phyloP scores from a whole-genome alignment of 1,139 yeast genomes.

The Suhomyces coccinellae region DNA sequence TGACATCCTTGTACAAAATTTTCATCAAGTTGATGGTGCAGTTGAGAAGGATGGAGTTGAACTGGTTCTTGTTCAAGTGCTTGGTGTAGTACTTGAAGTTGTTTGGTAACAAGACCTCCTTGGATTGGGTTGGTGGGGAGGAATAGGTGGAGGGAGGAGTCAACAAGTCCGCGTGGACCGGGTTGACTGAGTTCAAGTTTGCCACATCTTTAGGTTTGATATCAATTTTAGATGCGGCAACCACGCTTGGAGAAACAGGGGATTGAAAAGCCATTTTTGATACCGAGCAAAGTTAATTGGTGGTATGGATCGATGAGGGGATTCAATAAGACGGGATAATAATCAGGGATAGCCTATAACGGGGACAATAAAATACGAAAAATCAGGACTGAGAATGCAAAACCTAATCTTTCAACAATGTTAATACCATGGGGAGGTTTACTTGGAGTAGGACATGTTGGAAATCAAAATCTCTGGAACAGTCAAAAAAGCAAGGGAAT shows the following conservation, averaged over 20 bases:
- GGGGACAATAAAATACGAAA: slow-evolving; percentile 6
- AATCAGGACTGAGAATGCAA: background rate
- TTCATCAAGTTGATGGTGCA: slow-evolving; percentile 40
- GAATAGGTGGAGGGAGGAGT: slow-evolving; percentile 21
- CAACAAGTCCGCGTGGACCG: slow-evolving; percentile 12
- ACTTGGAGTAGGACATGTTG: slow-evolving; percentile 3
- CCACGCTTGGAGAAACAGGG: slow-evolving; percentile 12
- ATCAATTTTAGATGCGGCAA: slow-evolving; percentile 3
- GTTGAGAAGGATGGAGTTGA: slow-evolving; percentile 42
- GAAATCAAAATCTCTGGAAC: background rate
- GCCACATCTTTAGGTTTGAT: slow-evolving; percentile 4
- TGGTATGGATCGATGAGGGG: background rate
- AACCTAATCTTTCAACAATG: slow-evolving; percentile 7
- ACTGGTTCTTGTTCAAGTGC: slow-evolving; percentile 42
- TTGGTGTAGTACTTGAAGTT: slow-evolving; percentile 43
- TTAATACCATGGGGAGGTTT: background rate
- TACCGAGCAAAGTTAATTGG: slow-evolving; percentile 5
- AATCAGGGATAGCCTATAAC: slow-evolving; percentile 11
- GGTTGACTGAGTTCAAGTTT: background rate
- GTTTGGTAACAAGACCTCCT: slow-evolving; percentile 30
- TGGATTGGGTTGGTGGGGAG: slow-evolving; percentile 16
- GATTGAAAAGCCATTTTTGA: slow-evolving; percentile 12
- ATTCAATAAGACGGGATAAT: background rate
- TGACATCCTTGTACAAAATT: slow-evolving; percentile 30
- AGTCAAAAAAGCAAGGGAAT: background rate